Conservation (phyloP, 1,139 yeast species). For the Geotrichum candidum region DNA sequence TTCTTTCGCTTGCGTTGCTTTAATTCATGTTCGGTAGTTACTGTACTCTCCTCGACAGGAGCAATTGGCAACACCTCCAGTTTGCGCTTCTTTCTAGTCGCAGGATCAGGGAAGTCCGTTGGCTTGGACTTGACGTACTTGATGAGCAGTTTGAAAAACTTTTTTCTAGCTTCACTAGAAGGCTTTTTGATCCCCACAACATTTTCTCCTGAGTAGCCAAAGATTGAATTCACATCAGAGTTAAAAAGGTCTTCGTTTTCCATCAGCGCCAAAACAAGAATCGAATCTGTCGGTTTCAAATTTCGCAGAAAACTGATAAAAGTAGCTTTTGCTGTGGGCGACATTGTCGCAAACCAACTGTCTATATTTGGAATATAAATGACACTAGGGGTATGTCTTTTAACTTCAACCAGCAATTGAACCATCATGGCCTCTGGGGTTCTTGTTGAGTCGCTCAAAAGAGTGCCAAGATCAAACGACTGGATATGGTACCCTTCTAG, state of each 20-base stretch:
- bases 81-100: conserved; percentile 35
- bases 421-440: conserved; percentile 82
- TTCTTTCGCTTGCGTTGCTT: conserved; percentile 63
- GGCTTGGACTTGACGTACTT: conserved; percentile 64
- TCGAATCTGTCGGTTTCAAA: conserved; percentile 63
- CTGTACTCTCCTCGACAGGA: conserved; percentile 29
- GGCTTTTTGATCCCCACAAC: conserved; percentile 48
- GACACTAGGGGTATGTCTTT: conserved; percentile 85
- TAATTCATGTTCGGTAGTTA: conserved; percentile 28
- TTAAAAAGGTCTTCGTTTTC: conserved; percentile 40
- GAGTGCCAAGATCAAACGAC: conserved; percentile 69
- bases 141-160: conserved; percentile 53
- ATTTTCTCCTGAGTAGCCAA: conserved; percentile 48
- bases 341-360: conserved; percentile 64
- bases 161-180: conserved; percentile 40
- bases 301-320: conserved; percentile 63
- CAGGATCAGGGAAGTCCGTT: conserved; percentile 39
- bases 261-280: conserved; percentile 64
- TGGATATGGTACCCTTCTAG: conserved; percentile 90
- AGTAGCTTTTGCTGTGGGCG: conserved; percentile 65
- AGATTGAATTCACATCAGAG: conserved; percentile 40
- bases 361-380: conserved; percentile 79
- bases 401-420: conserved; percentile 81
- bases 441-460: conserved; percentile 73
- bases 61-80: conserved; percentile 42